phyloP scores from a whole-genome alignment of 108 stramenopile species.

The Fistulifera pelliculosa region DNA sequence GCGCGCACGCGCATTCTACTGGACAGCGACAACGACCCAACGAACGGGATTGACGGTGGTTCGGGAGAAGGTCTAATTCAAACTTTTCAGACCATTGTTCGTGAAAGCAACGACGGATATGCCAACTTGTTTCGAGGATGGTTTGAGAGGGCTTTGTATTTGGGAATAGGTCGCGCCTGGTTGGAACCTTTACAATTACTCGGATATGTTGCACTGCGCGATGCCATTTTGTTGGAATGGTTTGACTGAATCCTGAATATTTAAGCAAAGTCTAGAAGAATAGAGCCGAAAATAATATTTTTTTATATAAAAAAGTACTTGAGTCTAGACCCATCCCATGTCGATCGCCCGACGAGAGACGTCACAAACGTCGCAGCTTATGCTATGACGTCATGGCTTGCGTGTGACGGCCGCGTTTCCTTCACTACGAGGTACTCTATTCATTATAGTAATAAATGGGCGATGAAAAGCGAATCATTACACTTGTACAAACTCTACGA shows the following conservation, averaged over 20 bases:
- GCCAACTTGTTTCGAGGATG: constrained; percentile 74
- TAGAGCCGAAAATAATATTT: too few relatives aligned
- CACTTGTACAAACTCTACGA: too few relatives aligned
- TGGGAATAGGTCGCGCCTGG: constrained; percentile 79
- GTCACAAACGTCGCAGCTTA: too few relatives aligned
- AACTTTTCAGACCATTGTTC: constrained; percentile 41
- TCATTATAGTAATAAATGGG: too few relatives aligned
- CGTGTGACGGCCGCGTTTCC: too few relatives aligned
- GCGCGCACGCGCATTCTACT: constrained; percentile 66
- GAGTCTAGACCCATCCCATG: too few relatives aligned
- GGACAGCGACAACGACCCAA: constrained; percentile 29
- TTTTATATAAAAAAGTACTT: too few relatives aligned
- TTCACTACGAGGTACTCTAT: too few relatives aligned
- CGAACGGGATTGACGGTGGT: constrained; percentile 15
- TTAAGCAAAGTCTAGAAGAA: too few relatives aligned
- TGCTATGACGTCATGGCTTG: too few relatives aligned
- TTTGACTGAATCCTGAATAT: constrained; percentile 24
- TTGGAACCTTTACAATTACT: constrained; percentile 69
- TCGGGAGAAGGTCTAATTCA: constrained; percentile 27
- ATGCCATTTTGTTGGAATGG: constrained; percentile 64
- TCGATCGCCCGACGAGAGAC: too few relatives aligned
- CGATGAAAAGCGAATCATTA: too few relatives aligned
- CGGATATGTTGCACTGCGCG: constrained; percentile 67
- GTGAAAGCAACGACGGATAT: constrained; percentile 62
- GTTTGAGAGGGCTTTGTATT: constrained; percentile 61